phyloP scores from a whole-genome alignment of 768 basidiomycete genomes.

The Leccinum truebloodii region DNA sequence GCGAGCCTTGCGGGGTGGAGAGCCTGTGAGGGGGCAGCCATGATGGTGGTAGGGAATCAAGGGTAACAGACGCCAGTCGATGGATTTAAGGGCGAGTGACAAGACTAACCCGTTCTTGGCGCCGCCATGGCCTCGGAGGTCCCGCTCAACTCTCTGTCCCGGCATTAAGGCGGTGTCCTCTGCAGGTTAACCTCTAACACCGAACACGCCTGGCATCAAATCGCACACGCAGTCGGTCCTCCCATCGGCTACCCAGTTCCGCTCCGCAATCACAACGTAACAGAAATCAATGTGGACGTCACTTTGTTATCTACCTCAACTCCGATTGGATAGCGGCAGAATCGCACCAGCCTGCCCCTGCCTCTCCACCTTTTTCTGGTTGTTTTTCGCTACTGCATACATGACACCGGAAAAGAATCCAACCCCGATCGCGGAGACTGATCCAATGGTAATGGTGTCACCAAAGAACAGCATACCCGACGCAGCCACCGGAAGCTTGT shows the following conservation, averaged over 20 bases:
- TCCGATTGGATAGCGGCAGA: slow-evolving; percentile 64
- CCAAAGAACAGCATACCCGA: slow-evolving; percentile 99
- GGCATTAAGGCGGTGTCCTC: slow-evolving; percentile 35
- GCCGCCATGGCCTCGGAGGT: background rate
- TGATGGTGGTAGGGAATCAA: slow-evolving; percentile 24
- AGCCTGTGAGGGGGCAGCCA: slow-evolving; percentile 32
- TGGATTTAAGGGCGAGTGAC: slow-evolving; percentile 12
- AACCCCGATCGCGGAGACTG: slow-evolving; percentile 81
- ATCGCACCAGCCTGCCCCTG: slow-evolving; percentile 51
- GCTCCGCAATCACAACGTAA: background rate
- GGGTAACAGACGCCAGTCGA: background rate
- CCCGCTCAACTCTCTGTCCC: slow-evolving; percentile 7
- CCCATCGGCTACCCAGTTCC: slow-evolving; percentile 1
- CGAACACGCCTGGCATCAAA: background rate
- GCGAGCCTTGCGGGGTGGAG: slow-evolving; percentile 77
- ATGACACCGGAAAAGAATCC: slow-evolving; percentile 92
- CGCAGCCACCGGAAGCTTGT: slow-evolving; percentile 97
- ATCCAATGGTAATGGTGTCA: slow-evolving; percentile 83
- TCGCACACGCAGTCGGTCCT: background rate
- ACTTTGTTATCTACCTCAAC: slow-evolving; percentile 17
- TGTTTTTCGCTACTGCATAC: slow-evolving; percentile 93
- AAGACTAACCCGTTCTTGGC: slow-evolving; percentile 5
- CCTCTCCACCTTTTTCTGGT: slow-evolving; percentile 78
- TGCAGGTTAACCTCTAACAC: background rate
- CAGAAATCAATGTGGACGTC: background rate